Evolutionary conservation across 2,329 filamentous ascomycete genomes (phyloP), one percentile per base, ranked within the genome.

Genomic region (Sporothrix euskadiensis): DNA sequence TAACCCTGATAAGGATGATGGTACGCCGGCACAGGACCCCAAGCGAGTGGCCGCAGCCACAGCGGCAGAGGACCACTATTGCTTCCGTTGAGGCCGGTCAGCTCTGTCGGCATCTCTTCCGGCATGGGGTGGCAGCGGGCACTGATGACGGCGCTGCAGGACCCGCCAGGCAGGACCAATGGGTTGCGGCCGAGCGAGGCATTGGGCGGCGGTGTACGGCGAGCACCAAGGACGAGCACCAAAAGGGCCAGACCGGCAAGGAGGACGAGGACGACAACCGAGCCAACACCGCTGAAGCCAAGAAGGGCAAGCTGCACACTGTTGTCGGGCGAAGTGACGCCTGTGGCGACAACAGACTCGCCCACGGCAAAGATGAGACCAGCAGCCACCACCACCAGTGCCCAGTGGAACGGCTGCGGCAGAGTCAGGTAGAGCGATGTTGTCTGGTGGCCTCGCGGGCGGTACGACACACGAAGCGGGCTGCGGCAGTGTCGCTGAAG

Each of bases 61-160:
- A 86, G 74, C 10, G 75, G 74, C 39, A 76, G 66, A 0, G 63
- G 75, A 12, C 65, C 69, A 7, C 71, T 39, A 9, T 26, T 68
- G 65, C 54, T 71, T 26, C 66, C 69, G 76, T 76, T 76, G 68
- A 78, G 78, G 54, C 74, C 63, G 19, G 39, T 69, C 41, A 32
- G 32, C 49, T 49, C 69, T 1, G 47, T 49, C 66, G 70, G 22
- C 71, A 63, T 63, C 54, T 79, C 78, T 41, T 79, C 79, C 9
- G 77, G 77, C 22, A 78, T 75, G 5, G 82, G 79, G 73, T 87
- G 85, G 78, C 85, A 87, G 69, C 83, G 79, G 32, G 86, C 82
- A 78, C 83, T 84, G 75, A 88, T 77, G n/a, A 87, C 85, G 9
- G 85, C 86, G 74, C 84, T 86, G 79, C 86, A 88, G 57, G 82